Evolutionary conservation across 73 alveolate genomes (phyloP).

Genomic region (Urostyla sp.): DNA sequence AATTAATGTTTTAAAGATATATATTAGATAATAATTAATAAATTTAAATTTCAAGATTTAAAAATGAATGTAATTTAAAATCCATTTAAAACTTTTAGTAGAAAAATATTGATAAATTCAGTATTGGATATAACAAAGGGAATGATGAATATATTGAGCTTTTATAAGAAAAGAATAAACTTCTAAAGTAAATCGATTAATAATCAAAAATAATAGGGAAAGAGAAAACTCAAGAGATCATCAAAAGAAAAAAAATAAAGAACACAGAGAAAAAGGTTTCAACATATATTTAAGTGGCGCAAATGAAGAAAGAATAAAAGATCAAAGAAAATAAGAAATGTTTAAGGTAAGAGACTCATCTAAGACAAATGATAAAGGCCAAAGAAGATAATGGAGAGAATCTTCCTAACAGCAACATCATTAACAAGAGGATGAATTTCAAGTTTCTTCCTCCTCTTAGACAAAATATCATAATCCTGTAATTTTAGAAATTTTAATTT

Average conservation of each 20-base stretch:
- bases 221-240: conserved; percentile 43
- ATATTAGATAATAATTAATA: not conserved
- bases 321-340: conserved; percentile 49
- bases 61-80: not conserved
- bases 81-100: not conserved
- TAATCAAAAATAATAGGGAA: conserved; percentile 55
- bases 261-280: conserved; percentile 81
- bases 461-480: conserved; percentile 43
- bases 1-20: not conserved
- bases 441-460: not conserved
- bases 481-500: not conserved
- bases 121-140: conserved; percentile 58
- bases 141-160: conserved; percentile 57
- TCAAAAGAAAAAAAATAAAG: conserved; percentile 16
- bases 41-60: not conserved
- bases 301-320: conserved; percentile 73
- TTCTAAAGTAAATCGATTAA: too few species aligned
- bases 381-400: not conserved
- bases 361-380: conserved; percentile 1
- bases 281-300: conserved; percentile 79
- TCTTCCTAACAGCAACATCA: not conserved
- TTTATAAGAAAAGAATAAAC: conserved; percentile 52
- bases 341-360: conserved; percentile 5
- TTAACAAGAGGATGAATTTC: not conserved
- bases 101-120: conserved; percentile 27